These are phyloP conservation scores for Boletus sensibilis DNA, from an alignment of 768 basidiomycete species.

Conservation along the genomic window DNA sequence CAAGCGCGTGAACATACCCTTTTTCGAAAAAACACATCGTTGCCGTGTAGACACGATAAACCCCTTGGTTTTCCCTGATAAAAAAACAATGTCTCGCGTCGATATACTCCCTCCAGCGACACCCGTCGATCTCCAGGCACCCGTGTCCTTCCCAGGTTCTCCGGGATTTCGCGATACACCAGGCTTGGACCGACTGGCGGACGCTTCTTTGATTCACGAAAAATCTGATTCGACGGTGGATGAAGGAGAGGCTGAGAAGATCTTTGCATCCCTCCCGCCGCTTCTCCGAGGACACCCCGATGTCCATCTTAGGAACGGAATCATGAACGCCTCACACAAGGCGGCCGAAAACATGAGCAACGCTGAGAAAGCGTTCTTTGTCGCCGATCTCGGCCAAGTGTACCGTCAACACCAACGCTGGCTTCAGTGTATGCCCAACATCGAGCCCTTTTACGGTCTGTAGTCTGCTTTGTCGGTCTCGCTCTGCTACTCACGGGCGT, in stretches of 20 bases:
- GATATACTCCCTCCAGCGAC: conserved; percentile 42
- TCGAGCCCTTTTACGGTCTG: conserved; percentile 94
- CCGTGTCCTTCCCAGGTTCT: conserved; percentile 31
- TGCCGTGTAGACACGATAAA: conserved; percentile 28
- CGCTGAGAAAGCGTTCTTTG: conserved; percentile 95
- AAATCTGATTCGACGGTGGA: conserved; percentile 47
- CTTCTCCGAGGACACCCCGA: conserved; percentile 68
- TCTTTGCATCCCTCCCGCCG: conserved; percentile 65
- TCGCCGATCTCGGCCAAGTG: conserved; percentile 87
- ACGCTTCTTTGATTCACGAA: conserved; percentile 34
- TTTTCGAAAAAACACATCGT: conserved; percentile 26
- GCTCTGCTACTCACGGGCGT: conserved; percentile 28
- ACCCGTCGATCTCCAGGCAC: conserved; percentile 29
- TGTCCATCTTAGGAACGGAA: conserved; percentile 72
- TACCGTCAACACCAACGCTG: conserved; percentile 85
- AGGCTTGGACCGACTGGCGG: conserved; percentile 5
- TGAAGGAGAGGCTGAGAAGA: conserved; percentile 39
- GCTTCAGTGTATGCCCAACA: conserved; percentile 70
- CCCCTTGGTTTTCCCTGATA: conserved; percentile 18
- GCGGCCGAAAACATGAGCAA: conserved; percentile 56
- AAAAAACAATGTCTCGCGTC: conserved; percentile 55
- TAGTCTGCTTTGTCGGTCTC: conserved; percentile 16
- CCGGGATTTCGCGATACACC: conserved; percentile 26
- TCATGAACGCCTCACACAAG: conserved; percentile 60
- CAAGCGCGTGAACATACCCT: conserved; percentile 25